Percentiles rank a stretch among this genome's conserved stretches.
Conservation (phyloP, 2,329 filamentous ascomycete species). For the Cordyceps militaris region DNA sequence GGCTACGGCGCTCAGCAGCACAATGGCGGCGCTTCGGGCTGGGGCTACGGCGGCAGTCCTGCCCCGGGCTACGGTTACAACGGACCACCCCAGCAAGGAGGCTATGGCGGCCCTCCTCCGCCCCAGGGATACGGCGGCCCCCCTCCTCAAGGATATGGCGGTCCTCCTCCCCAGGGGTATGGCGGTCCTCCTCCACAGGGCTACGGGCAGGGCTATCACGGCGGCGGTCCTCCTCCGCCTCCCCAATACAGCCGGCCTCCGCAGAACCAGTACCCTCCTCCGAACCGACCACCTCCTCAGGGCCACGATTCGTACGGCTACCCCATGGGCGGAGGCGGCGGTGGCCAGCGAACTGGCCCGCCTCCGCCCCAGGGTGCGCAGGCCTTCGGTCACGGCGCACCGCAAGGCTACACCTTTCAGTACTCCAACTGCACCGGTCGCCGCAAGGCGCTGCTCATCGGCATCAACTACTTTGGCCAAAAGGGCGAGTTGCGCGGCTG, state of each 20-base stretch:
- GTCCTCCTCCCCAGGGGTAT: slow-evolving; percentile 18
- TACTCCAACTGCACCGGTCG: slow-evolving; percentile 69
- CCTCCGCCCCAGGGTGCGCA: slow-evolving; percentile 45
- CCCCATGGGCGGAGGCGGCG: slow-evolving; percentile 27
- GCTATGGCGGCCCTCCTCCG: slow-evolving; percentile 19
- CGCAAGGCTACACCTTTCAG: slow-evolving; percentile 62
- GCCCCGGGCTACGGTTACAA: slow-evolving; percentile 18
- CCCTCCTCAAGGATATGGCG: slow-evolving; percentile 18
- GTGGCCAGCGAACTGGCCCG: slow-evolving; percentile 23
- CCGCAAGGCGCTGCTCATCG: slow-evolving; percentile 68
- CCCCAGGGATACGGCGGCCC: slow-evolving; percentile 17
- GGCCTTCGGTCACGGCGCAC: slow-evolving; percentile 61
- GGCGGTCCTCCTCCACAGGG: slow-evolving; percentile 18
- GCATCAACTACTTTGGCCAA: slow-evolving; percentile 75
- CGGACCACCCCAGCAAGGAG: slow-evolving; percentile 20
- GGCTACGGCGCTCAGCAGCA: slow-evolving; percentile 28
- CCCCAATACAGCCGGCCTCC: slow-evolving; percentile 19
- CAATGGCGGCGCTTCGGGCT: slow-evolving; percentile 22
- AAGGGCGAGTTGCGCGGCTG: slow-evolving; percentile 66
- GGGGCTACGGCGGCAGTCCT: slow-evolving; percentile 26
- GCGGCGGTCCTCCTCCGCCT: slow-evolving; percentile 14
- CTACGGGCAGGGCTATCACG: slow-evolving; percentile 15
- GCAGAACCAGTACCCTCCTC: slow-evolving; percentile 17
- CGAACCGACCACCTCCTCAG: slow-evolving; percentile 30
- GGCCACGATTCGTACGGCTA: slow-evolving; percentile 42